Percentiles rank a stretch among this genome's conserved stretches.
phyloP scores from a whole-genome alignment of 2,329 filamentous ascomycete species.

The Falciphora oryzae region DNA sequence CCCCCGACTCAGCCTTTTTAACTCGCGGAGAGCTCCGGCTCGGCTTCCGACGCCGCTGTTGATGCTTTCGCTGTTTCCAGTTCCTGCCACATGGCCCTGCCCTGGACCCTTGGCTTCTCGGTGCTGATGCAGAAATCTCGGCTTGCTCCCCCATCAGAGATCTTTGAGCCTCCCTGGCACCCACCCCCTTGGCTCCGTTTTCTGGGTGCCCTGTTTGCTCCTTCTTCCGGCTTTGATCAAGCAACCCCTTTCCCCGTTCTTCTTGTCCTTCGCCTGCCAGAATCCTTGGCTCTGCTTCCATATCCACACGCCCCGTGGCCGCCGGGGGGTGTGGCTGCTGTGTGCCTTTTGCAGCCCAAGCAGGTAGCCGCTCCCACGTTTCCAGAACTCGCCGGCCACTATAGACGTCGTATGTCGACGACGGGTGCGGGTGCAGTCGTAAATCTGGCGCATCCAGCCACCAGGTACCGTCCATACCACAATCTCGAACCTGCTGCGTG shows the following conservation, averaged over 20 bases:
- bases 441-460: background rate
- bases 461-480: background rate
- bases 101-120: background rate
- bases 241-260: background rate
- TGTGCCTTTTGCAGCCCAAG: background rate
- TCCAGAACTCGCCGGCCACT: background rate
- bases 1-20: constrained; percentile 2
- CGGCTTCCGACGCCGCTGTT: constrained; percentile 3
- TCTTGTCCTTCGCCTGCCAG: background rate
- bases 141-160: background rate
- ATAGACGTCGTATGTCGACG: background rate
- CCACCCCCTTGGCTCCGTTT: background rate
- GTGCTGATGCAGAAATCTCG: background rate
- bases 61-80: constrained; percentile 5
- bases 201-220: background rate
- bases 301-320: background rate
- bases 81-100: background rate
- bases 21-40: constrained; percentile 6
- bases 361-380: background rate
- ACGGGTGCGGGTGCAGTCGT: background rate
- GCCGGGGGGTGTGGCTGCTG: background rate
- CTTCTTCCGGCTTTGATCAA: background rate
- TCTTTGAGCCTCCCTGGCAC: background rate
- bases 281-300: background rate
- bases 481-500: background rate